Conservation (phyloP, 768 basidiomycete genomes). For the Trametes cubensis region DNA sequence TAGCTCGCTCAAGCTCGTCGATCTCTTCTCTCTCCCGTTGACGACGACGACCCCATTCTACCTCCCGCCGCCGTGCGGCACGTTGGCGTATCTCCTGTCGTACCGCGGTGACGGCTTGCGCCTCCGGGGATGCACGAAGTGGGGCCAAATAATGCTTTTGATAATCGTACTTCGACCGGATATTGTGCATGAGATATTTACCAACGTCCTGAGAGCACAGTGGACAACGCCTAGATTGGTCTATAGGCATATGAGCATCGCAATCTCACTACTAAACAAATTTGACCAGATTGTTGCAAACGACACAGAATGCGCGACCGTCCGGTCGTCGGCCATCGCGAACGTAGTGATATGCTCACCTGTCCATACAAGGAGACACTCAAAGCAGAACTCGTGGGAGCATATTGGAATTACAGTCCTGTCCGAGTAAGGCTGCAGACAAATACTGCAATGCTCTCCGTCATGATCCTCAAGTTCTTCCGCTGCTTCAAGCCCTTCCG, state of each 20-base stretch:
- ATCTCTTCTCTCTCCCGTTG: conserved; percentile 55
- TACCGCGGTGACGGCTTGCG: conserved; percentile 36
- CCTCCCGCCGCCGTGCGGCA: conserved; percentile 42
- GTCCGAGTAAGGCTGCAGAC: conserved; percentile 76
- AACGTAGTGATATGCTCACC: conserved; percentile 47
- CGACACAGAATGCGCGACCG: no score
- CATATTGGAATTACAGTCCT: conserved; percentile 82
- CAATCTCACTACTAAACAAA: neutral
- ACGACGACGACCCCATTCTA: conserved; percentile 59
- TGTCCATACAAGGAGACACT: conserved; percentile 86
- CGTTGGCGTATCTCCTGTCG: conserved; percentile 35
- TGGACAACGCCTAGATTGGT: conserved; percentile 79
- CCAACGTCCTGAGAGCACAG: conserved; percentile 71
- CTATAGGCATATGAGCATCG: conserved; percentile 37
- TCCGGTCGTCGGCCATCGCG: neutral
- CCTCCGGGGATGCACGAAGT: conserved; percentile 53
- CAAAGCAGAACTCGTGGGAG: conserved; percentile 93
- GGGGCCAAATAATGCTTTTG: conserved; percentile 79
- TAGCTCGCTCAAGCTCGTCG: conserved; percentile 76
- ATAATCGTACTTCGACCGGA: conserved; percentile 79
- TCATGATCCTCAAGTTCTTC: conserved; percentile 40
- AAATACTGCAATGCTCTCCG: conserved; percentile 81
- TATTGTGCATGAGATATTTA: conserved; percentile 76
- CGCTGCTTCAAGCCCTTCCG: neutral
- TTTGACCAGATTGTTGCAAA: no score